phyloP scores from a whole-genome alignment of 1,284 basidiomycete species.

The Cryptococcus maquisensis region DNA sequence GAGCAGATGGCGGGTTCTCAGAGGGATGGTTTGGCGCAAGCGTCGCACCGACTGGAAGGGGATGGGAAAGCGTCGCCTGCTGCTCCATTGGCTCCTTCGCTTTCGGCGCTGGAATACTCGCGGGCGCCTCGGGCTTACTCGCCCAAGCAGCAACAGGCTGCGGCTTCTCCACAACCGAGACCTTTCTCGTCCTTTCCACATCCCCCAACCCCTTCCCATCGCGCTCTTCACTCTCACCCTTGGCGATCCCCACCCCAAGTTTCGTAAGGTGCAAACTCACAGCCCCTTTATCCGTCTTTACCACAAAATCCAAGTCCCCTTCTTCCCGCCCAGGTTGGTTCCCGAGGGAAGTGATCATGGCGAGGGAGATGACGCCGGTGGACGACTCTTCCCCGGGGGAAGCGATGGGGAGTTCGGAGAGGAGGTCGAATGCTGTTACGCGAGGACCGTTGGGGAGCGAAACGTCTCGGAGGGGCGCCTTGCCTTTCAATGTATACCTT shows the following conservation, averaged over 20 bases:
- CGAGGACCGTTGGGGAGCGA: slow-evolving; percentile 7
- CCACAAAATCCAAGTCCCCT: neutral
- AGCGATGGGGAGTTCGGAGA: slow-evolving; percentile 33
- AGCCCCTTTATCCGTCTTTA: neutral
- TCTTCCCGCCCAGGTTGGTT: neutral
- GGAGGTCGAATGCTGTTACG: slow-evolving; percentile 25
- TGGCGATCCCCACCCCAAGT: neutral
- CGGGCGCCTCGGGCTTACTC: neutral
- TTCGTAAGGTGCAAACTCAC: neutral
- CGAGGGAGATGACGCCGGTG: neutral
- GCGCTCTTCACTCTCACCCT: neutral
- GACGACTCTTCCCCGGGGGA: slow-evolving; percentile 1
- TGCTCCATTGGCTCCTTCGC: no score
- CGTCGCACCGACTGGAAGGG: no score
- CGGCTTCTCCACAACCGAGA: slow-evolving; percentile 22
- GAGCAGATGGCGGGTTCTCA: no score
- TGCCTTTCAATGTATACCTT: slow-evolving; percentile 37
- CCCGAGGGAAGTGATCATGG: neutral
- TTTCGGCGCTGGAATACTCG: no score
- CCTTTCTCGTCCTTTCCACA: slow-evolving; percentile 26
- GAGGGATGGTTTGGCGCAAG: no score
- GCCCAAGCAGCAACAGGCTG: slow-evolving; percentile 28
- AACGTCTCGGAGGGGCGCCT: slow-evolving; percentile 25
- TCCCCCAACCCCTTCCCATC: neutral
- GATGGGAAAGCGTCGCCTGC: no score